Evolutionary conservation across 129 eudicot genomes (phyloP).

Genomic region (Arctium lappa): DNA sequence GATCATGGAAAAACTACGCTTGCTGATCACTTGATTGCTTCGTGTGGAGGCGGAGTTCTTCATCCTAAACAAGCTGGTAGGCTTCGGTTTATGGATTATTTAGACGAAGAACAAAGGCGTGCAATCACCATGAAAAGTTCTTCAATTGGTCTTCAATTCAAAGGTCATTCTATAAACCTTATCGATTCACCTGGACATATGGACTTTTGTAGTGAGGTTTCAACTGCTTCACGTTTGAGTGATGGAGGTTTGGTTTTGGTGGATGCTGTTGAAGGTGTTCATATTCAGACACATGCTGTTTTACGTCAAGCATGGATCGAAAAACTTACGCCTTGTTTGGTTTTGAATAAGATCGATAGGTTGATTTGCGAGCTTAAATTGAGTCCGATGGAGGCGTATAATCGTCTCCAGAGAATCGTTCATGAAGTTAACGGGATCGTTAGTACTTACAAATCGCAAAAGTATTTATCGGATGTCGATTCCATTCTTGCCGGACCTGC

Average conservation of each 20-base stretch:
- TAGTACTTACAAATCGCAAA: conserved; percentile 77
- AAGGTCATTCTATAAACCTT: conserved; percentile 51
- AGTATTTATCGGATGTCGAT: conserved; percentile 95
- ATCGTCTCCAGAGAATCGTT: conserved; percentile 64
- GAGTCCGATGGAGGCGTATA: conserved; percentile 91
- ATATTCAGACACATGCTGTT: conserved; percentile 97
- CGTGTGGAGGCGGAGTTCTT: conserved; percentile 79
- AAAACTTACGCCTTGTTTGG: conserved; percentile 80
- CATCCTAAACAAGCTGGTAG: conserved; percentile 95
- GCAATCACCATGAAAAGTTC: conserved; percentile 98
- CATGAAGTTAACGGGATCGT: conserved; percentile 92
- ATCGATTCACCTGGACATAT: conserved; percentile 98
- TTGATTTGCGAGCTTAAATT: conserved; percentile 73
- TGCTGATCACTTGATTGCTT: conserved; percentile 90
- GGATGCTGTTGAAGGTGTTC: conserved; percentile 98
- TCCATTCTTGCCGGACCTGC: conserved; percentile 62
- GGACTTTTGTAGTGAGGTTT: conserved; percentile 98
- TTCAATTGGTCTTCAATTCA: conserved; percentile 60
- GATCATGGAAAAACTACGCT: conserved; percentile 98
- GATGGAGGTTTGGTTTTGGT: conserved; percentile 93
- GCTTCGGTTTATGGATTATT: conserved; percentile 79
- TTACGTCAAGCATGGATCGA: conserved; percentile 97
- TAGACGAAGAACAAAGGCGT: conserved; percentile 93
- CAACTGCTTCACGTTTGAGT: conserved; percentile 90
- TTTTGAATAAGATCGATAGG: conserved; percentile 93